A percentile compares a stretch with the other conserved stretches of the same genome.
Conservation (phyloP, 164 flowering plant species). For the Protea cynaroides region DNA sequence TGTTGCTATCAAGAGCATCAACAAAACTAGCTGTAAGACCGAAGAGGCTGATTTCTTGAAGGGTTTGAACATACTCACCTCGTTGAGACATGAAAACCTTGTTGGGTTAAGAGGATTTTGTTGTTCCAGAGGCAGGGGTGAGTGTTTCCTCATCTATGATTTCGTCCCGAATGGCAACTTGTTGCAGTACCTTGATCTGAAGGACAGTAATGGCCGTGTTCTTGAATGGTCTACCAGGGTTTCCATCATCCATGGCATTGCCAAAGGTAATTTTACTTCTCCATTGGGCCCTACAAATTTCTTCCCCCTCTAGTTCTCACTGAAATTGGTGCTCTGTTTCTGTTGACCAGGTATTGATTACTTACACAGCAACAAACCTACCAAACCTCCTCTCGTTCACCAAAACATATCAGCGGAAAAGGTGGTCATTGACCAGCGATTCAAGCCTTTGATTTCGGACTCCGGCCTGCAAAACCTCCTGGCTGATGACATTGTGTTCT, state of each 20-base stretch:
- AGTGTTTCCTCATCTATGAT: slow-evolving; percentile 85
- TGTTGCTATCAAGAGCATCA: slow-evolving; percentile 74
- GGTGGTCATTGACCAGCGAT: slow-evolving; percentile 58
- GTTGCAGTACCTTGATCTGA: slow-evolving; percentile 60
- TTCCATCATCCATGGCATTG: slow-evolving; percentile 76
- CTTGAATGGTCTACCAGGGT: slow-evolving; percentile 84
- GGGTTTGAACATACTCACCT: slow-evolving; percentile 66
- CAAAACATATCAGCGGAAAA: slow-evolving; percentile 88
- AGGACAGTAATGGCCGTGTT: slow-evolving; percentile 34
- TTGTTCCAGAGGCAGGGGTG: slow-evolving; percentile 88
- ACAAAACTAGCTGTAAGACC: slow-evolving; percentile 75
- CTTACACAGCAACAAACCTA: slow-evolving; percentile 48
- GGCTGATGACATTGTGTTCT: slow-evolving; percentile 82
- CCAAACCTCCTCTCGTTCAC: slow-evolving; percentile 62
- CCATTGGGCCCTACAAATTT: background rate
- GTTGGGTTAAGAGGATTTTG: slow-evolving; percentile 82
- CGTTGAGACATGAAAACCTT: slow-evolving; percentile 74
- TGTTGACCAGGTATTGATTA: slow-evolving; percentile 61
- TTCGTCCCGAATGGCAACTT: slow-evolving; percentile 73
- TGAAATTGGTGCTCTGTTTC: too few species aligned
- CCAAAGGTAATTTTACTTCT: slow-evolving; percentile 55
- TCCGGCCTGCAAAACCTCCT: slow-evolving; percentile 82
- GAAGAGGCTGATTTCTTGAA: slow-evolving; percentile 80
- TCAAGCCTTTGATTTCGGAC: slow-evolving; percentile 64
- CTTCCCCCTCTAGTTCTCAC: too few species aligned